Evolutionary conservation across 2,329 filamentous ascomycete genomes (phyloP).

Genomic region (Ophiostoma pallidulum): DNA sequence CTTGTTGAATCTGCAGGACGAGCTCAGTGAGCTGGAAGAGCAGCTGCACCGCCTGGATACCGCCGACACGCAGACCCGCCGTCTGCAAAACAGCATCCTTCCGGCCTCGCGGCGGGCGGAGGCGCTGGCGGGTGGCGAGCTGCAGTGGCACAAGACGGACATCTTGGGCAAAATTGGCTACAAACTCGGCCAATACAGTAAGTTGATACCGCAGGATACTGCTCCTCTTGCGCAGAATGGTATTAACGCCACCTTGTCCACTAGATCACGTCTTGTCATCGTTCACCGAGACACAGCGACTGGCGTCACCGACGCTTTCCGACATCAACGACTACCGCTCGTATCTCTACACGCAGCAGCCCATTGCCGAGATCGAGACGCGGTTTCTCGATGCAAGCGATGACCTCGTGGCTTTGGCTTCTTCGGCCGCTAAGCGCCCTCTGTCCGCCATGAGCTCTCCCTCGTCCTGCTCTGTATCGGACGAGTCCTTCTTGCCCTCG

Average conservation of each 20-base stretch:
- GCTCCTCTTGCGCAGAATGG: not conserved
- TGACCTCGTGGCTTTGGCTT: constrained; percentile 42
- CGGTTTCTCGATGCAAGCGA: constrained; percentile 46
- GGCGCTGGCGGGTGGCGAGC: constrained; percentile 41
- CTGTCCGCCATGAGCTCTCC: not conserved
- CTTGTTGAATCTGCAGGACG: constrained; percentile 75
- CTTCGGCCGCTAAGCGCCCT: not conserved
- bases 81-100: constrained; percentile 33
- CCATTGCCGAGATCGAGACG: constrained; percentile 48
- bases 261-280: constrained; percentile 48
- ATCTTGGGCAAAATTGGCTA: constrained; percentile 53
- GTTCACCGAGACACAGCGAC: constrained; percentile 42
- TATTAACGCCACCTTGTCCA: constrained; percentile 24
- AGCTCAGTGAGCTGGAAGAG: constrained; percentile 71
- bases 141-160: constrained; percentile 51
- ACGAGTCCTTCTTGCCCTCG: not conserved
- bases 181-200: constrained; percentile 54
- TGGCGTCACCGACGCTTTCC: constrained; percentile 35
- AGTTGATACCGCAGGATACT: constrained; percentile 31
- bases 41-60: constrained; percentile 61
- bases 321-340: constrained; percentile 40
- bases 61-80: constrained; percentile 40
- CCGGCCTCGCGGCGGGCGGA: constrained; percentile 54
- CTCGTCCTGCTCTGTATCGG: not conserved
- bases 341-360: constrained; percentile 43